Percentiles rank a stretch among this genome's conserved stretches.
phyloP scores from a whole-genome alignment of 108 stramenopile species.

The Nitzschia inconspicua region DNA sequence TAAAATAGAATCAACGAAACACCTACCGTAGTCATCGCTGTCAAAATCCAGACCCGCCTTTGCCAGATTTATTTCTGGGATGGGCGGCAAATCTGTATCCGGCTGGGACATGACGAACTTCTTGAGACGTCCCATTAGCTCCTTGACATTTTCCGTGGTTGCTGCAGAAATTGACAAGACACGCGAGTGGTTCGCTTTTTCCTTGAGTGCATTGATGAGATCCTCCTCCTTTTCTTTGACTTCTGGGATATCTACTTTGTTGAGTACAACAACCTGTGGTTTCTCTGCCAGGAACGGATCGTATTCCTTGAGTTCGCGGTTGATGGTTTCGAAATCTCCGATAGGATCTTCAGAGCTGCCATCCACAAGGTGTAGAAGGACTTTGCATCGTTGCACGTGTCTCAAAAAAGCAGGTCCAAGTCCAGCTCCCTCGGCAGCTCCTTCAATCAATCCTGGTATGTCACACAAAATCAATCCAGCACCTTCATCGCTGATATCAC shows the following conservation, averaged over 20 bases:
- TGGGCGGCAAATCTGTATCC: conserved; percentile 62
- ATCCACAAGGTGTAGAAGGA: conserved; percentile 93
- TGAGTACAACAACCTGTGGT: conserved; percentile 94
- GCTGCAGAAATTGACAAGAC: conserved; percentile 87
- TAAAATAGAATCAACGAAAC: not conserved
- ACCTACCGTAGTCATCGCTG: conserved; percentile 80
- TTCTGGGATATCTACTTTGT: conserved; percentile 90
- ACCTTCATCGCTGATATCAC: conserved; percentile 79
- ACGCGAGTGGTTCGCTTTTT: conserved; percentile 77
- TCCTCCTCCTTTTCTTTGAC: conserved; percentile 74
- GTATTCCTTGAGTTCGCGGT: conserved; percentile 84
- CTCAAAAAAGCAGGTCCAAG: conserved; percentile 87
- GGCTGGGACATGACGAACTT: conserved; percentile 84
- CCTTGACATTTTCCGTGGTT: conserved; percentile 78
- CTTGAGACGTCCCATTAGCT: conserved; percentile 89
- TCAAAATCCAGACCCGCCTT: conserved; percentile 77
- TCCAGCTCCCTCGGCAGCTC: conserved; percentile 80
- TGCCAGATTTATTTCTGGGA: conserved; percentile 79
- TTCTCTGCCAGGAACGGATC: conserved; percentile 83
- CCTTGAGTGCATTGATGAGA: conserved; percentile 58
- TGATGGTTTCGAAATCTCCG: conserved; percentile 91
- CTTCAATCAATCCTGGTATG: conserved; percentile 93
- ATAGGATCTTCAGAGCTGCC: conserved; percentile 91
- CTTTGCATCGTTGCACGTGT: conserved; percentile 90
- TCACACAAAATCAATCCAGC: conserved; percentile 89